Evolutionary conservation across 257 asterid species (phyloP).

Genomic region (Anisodus tanguticus): DNA sequence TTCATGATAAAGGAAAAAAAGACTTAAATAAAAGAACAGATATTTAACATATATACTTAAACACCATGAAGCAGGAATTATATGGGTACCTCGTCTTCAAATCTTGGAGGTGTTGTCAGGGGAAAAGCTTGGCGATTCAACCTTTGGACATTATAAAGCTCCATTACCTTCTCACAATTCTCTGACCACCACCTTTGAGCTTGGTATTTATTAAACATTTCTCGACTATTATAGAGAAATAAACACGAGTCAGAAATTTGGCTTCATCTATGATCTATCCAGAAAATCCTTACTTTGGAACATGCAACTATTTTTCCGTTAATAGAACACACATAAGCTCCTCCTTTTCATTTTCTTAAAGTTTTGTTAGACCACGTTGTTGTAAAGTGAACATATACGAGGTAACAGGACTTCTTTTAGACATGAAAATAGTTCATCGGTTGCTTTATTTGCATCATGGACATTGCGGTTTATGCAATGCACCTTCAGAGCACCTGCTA

Average conservation of each 20-base stretch:
- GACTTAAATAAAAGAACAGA: background rate
- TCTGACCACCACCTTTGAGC: slow-evolving; percentile 99
- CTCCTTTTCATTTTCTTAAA: background rate
- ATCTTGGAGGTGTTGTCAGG: slow-evolving; percentile 76
- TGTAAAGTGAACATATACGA: background rate
- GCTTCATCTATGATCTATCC: background rate
- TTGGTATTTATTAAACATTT: slow-evolving; percentile 90
- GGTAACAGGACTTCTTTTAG: background rate
- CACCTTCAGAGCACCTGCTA: background rate
- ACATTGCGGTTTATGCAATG: background rate
- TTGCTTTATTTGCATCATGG: background rate
- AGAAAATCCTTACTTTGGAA: slow-evolving; percentile 10
- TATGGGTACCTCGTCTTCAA: slow-evolving; percentile 61
- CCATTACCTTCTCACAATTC: slow-evolving; percentile 85
- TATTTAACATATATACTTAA: background rate
- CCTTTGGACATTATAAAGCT: slow-evolving; percentile 88
- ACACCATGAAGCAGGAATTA: background rate
- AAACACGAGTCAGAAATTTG: background rate
- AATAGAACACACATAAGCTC: background rate
- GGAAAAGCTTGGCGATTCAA: slow-evolving; percentile 82
- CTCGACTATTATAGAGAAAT: slow-evolving; percentile 59
- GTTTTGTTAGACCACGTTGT: background rate
- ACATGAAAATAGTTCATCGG: background rate
- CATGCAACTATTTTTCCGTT: background rate
- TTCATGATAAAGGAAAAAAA: background rate